Percentiles rank a stretch among this genome's conserved stretches.
Evolutionary conservation across 176 grass and related monocot genomes (phyloP).

Genomic region (Oryza rufipogon): DNA sequence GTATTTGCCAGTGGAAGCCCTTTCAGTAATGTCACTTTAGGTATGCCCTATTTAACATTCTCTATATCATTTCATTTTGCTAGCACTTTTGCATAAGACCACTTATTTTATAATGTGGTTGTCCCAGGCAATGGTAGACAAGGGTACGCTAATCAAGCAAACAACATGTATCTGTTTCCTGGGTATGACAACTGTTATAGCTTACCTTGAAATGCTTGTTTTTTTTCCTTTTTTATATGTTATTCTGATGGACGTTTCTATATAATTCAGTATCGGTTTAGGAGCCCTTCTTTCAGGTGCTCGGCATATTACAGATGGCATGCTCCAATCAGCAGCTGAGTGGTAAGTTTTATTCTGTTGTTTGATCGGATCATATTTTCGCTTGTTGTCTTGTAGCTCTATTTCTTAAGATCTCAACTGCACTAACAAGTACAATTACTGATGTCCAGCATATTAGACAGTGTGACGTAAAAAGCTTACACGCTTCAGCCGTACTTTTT

Average conservation of each 20-base stretch:
- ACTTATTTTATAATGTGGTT: slow-evolving; percentile 26
- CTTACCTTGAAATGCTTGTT: neutral
- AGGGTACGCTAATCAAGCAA: slow-evolving; percentile 92
- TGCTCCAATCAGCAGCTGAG: slow-evolving; percentile 95
- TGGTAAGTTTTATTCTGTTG: slow-evolving; percentile 61
- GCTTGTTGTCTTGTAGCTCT: slow-evolving; percentile 5
- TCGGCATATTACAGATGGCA: slow-evolving; percentile 79
- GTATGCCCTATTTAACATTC: slow-evolving; percentile 46
- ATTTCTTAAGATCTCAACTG: slow-evolving; percentile 8
- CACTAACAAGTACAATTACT: neutral
- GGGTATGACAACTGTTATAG: slow-evolving; percentile 62
- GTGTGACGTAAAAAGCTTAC: slow-evolving; percentile 11
- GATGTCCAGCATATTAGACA: neutral
- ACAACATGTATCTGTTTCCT: slow-evolving; percentile 99
- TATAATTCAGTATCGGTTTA: slow-evolving; percentile 82
- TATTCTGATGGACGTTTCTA: slow-evolving; percentile 41
- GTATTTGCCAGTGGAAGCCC: slow-evolving; percentile 98
- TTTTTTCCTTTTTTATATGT: slow-evolving; percentile 22
- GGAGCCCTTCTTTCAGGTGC: slow-evolving; percentile 97
- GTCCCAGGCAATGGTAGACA: slow-evolving; percentile 68
- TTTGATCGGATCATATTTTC: slow-evolving; percentile 22
- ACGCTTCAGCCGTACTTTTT: neutral
- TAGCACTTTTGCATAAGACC: neutral
- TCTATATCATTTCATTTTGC: slow-evolving; percentile 17
- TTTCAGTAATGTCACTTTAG: slow-evolving; percentile 81